Conservation (phyloP, 495 filamentous ascomycete genomes). For the Penicillium verhagenii region DNA sequence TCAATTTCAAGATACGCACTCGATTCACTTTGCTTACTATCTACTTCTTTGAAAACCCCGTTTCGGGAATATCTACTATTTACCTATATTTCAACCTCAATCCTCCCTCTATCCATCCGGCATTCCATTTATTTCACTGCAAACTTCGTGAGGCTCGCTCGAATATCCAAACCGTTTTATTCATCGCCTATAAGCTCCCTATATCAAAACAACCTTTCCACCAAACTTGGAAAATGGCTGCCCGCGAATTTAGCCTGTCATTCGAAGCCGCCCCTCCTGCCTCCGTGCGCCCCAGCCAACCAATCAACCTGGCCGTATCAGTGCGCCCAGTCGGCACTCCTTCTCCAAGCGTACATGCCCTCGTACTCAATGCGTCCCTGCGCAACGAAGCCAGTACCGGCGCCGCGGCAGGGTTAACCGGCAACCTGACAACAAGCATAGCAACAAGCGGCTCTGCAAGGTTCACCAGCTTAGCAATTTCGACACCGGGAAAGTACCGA, state of each 20-base stretch:
- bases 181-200: no score
- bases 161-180: background rate
- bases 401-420: conserved; percentile 26
- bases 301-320: conserved; percentile 36
- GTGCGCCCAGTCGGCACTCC: conserved; percentile 35
- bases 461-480: conserved; percentile 31
- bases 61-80: background rate
- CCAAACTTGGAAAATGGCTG: conserved; percentile 36
- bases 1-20: no score
- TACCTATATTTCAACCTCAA: background rate
- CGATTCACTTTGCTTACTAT: background rate
- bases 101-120: no score
- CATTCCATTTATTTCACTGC: no score
- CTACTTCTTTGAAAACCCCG: background rate
- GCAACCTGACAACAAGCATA: conserved; percentile 37
- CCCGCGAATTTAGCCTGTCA: conserved; percentile 34
- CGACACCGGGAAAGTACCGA: conserved; percentile 34
- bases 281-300: conserved; percentile 25
- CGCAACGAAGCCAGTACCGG: conserved; percentile 31
- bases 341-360: conserved; percentile 26
- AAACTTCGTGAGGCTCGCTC: no score
- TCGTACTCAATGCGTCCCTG: conserved; percentile 33
- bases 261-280: conserved; percentile 37
- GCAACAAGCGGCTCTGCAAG: conserved; percentile 40
- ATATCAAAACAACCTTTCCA: background rate